Evolutionary conservation across 163 green algal species (phyloP).

Genomic region (Chloromonas sp.): DNA sequence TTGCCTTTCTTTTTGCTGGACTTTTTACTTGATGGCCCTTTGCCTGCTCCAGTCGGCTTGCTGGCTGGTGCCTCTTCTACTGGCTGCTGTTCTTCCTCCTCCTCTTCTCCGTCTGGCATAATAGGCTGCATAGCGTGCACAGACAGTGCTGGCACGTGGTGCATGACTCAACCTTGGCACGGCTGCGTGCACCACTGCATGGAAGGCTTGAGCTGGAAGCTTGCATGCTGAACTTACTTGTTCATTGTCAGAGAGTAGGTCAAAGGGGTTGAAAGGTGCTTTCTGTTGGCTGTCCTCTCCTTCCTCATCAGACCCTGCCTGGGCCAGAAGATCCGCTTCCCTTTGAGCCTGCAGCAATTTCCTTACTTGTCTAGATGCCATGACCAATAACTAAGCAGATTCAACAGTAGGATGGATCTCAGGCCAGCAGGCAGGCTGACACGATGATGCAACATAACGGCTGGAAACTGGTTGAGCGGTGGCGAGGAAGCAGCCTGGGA

Average conservation of each 20-base stretch:
- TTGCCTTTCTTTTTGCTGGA: no score
- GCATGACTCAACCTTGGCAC: not conserved
- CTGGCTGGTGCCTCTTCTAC: not conserved
- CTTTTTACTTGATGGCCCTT: no score
- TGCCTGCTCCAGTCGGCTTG: not conserved
- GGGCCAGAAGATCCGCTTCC: conserved; percentile 21
- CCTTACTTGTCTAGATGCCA: conserved; percentile 6
- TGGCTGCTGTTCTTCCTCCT: conserved; percentile 16
- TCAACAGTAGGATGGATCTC: no score
- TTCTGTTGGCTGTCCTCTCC: not conserved
- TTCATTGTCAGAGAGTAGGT: conserved; percentile 7
- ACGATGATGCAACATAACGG: no score
- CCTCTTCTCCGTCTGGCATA: not conserved
- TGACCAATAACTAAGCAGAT: not conserved
- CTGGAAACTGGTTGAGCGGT: no score
- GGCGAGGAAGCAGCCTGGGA: no score
- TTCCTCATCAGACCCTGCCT: conserved; percentile 9
- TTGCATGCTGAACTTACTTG: no score
- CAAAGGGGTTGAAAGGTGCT: conserved; percentile 48
- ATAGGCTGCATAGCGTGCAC: not conserved
- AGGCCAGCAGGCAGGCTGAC: no score
- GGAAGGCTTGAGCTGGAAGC: no score
- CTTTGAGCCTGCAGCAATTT: conserved; percentile 13
- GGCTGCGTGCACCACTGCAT: not conserved
- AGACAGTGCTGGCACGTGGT: not conserved